Evolutionary conservation across 2,329 filamentous ascomycete genomes (phyloP), one percentile per base, ranked within the genome.

Genomic region (Trichoderma polysporum): DNA sequence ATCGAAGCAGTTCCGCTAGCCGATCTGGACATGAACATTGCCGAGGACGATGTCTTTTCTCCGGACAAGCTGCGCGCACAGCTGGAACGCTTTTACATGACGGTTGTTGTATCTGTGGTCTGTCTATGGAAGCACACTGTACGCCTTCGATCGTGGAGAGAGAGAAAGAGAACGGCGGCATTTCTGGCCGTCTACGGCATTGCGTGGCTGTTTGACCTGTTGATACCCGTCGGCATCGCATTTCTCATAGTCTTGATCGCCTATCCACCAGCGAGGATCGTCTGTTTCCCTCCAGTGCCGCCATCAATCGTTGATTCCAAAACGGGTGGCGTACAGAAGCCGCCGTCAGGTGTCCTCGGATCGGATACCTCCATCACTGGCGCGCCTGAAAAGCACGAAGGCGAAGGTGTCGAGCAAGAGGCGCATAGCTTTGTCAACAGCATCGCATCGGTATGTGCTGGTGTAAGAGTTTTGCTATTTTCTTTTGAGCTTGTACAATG

Each of bases 371-470:
- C 90, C 66, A 85, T 90, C 0, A 96, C 92, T 0, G 93, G 92
- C 1, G 92, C 92, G 0, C 90, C 92, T 0, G 91, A 97, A 75
- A 92, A 92, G 70, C 87, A 92, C 78, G 90, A 92, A 74, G 92
- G 93, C 29, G 92, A 95, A 75, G 91, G 91, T 0, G 90, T 93
- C 1, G 92, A 96, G 75, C 87, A 91, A 68, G 92, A 96, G 76
- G 93, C 93, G 1, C 90, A 86, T 71, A 94, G 93, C 74, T 90
- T 96, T 69, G 89, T 95, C 67, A 90, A 89, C 63, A 86, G 89
- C 37, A 88, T 95, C 61, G 78, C 78, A 7, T 74, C 76, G 68
- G 76, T 78, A 75, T 74, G 73, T 74, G 74, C 72, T 13, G 73
- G 75, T n/a, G 74, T 76, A 75, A 72, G 74, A 47, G 59, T 10